Percentiles rank a stretch among this genome's conserved stretches.
Conservation (phyloP, 164 flowering plant species). For the Santalum album region DNA sequence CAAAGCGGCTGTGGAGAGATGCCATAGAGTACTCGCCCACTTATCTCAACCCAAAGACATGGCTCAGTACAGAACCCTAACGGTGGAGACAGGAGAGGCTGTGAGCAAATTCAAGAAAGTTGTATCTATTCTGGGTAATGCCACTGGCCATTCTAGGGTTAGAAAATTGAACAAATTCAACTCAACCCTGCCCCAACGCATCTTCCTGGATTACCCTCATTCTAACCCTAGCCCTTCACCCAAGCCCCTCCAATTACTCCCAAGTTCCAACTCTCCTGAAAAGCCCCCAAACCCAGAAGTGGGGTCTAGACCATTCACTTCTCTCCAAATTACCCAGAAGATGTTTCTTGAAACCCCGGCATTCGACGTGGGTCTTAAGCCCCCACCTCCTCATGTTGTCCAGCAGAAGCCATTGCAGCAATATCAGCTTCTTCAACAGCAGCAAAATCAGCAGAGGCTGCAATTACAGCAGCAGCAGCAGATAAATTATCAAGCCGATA, state of each 20-base stretch:
- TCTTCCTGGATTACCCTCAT: not conserved
- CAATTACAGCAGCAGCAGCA: constrained; percentile 8
- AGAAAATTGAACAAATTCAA: not conserved
- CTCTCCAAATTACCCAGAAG: constrained; percentile 1
- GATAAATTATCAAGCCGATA: not conserved
- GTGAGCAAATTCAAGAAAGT: constrained; percentile 3
- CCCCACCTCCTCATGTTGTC: not conserved
- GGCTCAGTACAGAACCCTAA: not conserved
- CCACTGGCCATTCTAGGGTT: not conserved
- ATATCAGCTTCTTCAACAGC: not conserved
- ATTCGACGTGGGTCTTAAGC: not conserved
- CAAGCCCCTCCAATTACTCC: not conserved
- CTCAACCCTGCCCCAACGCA: not conserved
- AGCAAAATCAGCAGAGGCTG: constrained; percentile 1
- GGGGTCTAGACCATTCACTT: not conserved
- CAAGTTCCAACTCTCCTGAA: constrained; percentile 4
- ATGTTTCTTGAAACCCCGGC: constrained; percentile 6
- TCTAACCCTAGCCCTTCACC: not conserved
- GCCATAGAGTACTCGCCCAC: not conserved
- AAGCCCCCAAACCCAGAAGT: not conserved
- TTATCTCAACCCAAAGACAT: not conserved
- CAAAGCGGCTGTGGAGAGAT: not conserved
- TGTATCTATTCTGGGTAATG: not conserved
- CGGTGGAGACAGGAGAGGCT: constrained; percentile 2
- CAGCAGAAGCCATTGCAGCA: not conserved